Conservation (phyloP, 495 filamentous ascomycete species). For the Penicillium bialowiezense region DNA sequence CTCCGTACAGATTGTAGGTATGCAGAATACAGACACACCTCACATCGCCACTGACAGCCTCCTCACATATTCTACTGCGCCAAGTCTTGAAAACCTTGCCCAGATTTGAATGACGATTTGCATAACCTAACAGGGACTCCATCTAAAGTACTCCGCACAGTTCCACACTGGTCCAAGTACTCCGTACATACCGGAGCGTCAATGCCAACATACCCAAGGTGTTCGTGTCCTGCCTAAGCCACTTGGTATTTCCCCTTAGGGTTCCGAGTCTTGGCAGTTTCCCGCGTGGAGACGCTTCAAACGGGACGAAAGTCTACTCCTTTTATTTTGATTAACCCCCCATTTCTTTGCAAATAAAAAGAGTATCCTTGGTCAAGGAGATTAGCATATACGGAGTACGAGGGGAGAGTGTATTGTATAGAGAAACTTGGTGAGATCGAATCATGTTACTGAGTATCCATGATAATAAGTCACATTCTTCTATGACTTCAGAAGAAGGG, state of each 20-base stretch:
- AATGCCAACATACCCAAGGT: no score
- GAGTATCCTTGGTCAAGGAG: no score
- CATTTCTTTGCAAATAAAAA: no score
- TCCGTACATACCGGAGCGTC: no score
- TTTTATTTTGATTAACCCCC: no score
- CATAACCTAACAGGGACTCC: no score
- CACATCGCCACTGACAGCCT: conserved; percentile 3
- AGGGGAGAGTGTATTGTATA: no score
- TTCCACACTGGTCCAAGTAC: no score
- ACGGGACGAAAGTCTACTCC: conserved; percentile 3
- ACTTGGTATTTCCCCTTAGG: neutral
- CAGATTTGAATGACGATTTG: conserved; percentile 3
- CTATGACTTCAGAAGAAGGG: conserved; percentile 4
- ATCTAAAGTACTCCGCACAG: neutral
- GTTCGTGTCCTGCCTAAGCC: no score
- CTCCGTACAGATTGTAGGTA: no score
- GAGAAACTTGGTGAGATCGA: neutral
- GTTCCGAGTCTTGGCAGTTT: conserved; percentile 14
- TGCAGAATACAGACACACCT: neutral
- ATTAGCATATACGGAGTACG: no score
- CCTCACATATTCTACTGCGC: conserved; percentile 5
- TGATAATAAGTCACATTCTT: conserved; percentile 8
- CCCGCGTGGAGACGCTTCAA: conserved; percentile 16
- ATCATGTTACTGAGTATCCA: neutral
- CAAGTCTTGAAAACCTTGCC: neutral